These are phyloP conservation scores for Marchantia paleacea DNA, from an alignment of 225 moss, liverwort and hornwort genomes.

Conservation along the genomic window DNA sequence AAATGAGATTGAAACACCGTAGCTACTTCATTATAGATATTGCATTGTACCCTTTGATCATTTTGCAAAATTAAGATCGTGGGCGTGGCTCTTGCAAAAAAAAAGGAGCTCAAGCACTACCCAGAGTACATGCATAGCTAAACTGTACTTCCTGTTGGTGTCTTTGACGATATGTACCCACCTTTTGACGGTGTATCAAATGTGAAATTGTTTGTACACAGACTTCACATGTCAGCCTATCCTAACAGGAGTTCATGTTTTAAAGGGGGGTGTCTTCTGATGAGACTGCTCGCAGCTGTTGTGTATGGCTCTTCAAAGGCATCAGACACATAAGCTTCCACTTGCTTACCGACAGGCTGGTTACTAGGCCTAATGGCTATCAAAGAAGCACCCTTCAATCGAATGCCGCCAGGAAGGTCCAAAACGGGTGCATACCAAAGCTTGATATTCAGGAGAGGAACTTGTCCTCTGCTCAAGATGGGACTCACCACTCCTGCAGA, in stretches of 20 bases:
- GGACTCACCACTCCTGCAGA: neutral
- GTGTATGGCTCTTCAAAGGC: conserved; percentile 21
- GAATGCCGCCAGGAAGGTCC: conserved; percentile 4
- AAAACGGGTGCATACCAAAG: conserved; percentile 15
- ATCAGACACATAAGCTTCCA: conserved; percentile 12
- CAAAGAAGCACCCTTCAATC: conserved; percentile 12
- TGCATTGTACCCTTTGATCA: too few relatives aligned
- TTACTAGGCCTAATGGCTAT: conserved; percentile 15
- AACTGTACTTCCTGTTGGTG: neutral
- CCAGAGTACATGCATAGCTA: neutral
- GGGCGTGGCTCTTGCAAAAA: neutral
- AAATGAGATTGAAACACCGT: too few relatives aligned
- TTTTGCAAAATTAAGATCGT: neutral
- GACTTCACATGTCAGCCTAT: neutral
- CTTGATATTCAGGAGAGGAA: conserved; percentile 18
- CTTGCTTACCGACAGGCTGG: conserved; percentile 11
- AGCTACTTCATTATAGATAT: too few relatives aligned
- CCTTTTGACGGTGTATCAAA: neutral
- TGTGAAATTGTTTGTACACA: neutral
- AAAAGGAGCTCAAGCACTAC: conserved; percentile 7
- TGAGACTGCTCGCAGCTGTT: conserved; percentile 7
- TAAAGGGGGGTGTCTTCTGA: conserved; percentile 11
- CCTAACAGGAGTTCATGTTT: conserved; percentile 14
- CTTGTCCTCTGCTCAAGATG: neutral
- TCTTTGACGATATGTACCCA: neutral